phyloP scores from a whole-genome alignment of 495 filamentous ascomycete genomes.

The Staphylotrichum tortipilum region DNA sequence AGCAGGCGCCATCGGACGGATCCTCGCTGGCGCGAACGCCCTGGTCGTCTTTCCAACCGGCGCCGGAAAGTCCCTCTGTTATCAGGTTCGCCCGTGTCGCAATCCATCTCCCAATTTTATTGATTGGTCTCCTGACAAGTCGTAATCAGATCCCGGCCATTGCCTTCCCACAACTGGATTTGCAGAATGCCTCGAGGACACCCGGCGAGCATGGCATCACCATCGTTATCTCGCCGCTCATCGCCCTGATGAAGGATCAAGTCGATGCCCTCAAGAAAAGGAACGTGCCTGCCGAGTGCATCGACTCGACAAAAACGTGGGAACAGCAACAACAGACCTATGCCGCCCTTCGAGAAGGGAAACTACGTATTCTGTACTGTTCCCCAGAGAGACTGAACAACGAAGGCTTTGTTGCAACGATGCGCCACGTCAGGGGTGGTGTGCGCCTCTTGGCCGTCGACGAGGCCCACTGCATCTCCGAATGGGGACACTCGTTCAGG shows the following conservation, averaged over 20 bases:
- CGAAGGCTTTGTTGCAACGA: slow-evolving; percentile 46
- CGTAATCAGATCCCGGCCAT: slow-evolving; percentile 50
- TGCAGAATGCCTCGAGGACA: slow-evolving; percentile 15
- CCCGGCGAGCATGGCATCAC: neutral
- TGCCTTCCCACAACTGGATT: neutral
- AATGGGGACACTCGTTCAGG: too few species aligned
- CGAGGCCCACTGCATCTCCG: slow-evolving; percentile 53
- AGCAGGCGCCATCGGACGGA: slow-evolving; percentile 40
- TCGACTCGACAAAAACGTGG: slow-evolving; percentile 45
- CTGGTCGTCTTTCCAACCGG: slow-evolving; percentile 52
- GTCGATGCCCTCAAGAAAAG: neutral
- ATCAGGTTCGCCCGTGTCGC: too few species aligned
- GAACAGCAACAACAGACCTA: slow-evolving; percentile 39
- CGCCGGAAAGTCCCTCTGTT: slow-evolving; percentile 50
- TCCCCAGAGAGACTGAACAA: slow-evolving; percentile 53
- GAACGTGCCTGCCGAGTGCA: slow-evolving; percentile 32
- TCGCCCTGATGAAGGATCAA: neutral
- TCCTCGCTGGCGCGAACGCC: slow-evolving; percentile 42
- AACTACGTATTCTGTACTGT: slow-evolving; percentile 48
- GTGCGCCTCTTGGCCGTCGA: slow-evolving; percentile 51
- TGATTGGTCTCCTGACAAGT: slow-evolving; percentile 49
- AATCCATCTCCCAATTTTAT: slow-evolving; percentile 47
- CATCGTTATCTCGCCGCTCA: neutral
- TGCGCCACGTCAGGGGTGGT: slow-evolving; percentile 42
- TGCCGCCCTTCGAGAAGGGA: slow-evolving; percentile 33